Evolutionary conservation across 768 basidiomycete species (phyloP), one percentile per base, ranked within the genome.

Genomic region (Pisolithus tinctorius): DNA sequence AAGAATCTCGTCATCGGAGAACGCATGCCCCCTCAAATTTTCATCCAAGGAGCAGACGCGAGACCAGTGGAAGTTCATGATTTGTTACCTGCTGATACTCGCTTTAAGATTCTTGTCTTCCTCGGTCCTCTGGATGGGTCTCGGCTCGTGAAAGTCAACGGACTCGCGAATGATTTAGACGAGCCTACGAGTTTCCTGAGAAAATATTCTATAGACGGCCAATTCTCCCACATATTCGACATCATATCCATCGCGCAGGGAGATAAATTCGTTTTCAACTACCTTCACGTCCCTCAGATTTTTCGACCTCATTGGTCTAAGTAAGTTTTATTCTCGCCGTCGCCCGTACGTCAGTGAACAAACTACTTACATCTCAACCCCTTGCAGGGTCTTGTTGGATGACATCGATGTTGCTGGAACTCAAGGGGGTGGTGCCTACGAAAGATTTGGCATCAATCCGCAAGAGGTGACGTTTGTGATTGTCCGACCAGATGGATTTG

Each of bases 231-330:
- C 20, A 54, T 74, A 6, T 77, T 69, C 42, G 66, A 68, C 26
- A 54, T 69, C 5, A 39, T 67, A 46, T 54, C 67, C 14, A 55
- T 68, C 44, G 14, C 52, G 6, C 36, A 58, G 26, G 69, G 63
- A 4, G 57, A 55, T 48, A 77, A 73, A 51, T 60, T 63, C 7
- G 57, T 57, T n/a, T 55, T 64, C 11, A 65, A 71, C 17, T 73
- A 66, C 48, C 60, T 71, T 13, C 48, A 52, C 16, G 54, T 75
- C 25, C 74, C 74, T 0, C 49, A 44, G 9, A 48, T 62, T 23
- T 58, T 77, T 53, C 63, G 72, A 49, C 44, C 63, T 9, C 75
- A 77, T 47, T 75, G 74, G 74, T 62, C 71, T 17, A 72, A 71
- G 74, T 74, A 31, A 39, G 66, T 69, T 49, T 30, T 43, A 2